Base-by-base conservation (phyloP, 306 rosid species). In the Quercus glauca region DNA sequence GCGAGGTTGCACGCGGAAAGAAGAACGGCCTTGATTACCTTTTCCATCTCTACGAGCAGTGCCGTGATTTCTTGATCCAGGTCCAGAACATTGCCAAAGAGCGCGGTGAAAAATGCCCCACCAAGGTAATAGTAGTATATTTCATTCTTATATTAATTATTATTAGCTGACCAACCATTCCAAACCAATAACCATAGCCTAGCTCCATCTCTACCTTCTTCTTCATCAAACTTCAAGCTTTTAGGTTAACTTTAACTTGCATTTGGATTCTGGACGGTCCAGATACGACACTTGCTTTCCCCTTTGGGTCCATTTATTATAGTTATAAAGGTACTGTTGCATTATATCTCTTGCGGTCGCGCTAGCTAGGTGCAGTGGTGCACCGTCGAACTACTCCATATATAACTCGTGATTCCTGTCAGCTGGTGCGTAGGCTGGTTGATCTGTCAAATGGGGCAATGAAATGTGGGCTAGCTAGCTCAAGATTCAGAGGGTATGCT, bases 1-100 rank as follows among this genome's bases (percentile, higher is more conserved):
- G 98, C 63, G 99, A 95, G 77, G 99, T 93, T 70, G 99, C 99
- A 74, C 97, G 99, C 79, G 99, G 99, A 76, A 95, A 95, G 76
- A 95, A 95, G 90, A 95, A 95, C 82, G 99, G 99, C 21, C 91
- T 95, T 0, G 99, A 95, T 77, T 95, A 95, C 76, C 92, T 95
- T 14, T 95, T 95, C 84, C 97, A 95, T 14, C 92, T 95, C 53
- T 95, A 91, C 70, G 99, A 91, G 45, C 99, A 93, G 78, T 95
- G 99, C 80, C 99, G 94, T 45, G 92, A 88, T 64, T 95, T 95
- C 83, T 72, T 95, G 85, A 84, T 87, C 55, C 99, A 95, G 58
- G 99, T 95, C 58, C 99, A 95, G 82, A 87, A 85, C 76, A 89
- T 90, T 1, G 97, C 97, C 61, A 92, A 93, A 80, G 94, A 95